These are phyloP conservation scores for Penicillium fimorum DNA, from an alignment of 495 filamentous ascomycete species.

Conservation along the genomic window DNA sequence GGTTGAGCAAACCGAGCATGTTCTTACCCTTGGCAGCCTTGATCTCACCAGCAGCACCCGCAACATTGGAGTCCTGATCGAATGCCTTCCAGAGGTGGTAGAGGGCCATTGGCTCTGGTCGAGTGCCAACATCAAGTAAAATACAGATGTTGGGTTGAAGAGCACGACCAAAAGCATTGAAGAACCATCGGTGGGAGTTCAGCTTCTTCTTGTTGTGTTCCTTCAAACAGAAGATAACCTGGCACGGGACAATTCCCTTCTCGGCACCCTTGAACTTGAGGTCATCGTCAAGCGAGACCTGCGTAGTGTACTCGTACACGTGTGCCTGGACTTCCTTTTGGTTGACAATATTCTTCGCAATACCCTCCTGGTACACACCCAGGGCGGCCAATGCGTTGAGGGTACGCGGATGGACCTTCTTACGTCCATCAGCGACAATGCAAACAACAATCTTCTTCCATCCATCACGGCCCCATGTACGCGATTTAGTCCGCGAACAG, in stretches of 20 bases:
- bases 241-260: constrained; percentile 97
- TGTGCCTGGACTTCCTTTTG: constrained; percentile 80
- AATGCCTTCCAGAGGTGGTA: constrained; percentile 99
- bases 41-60: constrained; percentile 95
- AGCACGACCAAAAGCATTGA: constrained; percentile 94
- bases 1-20: constrained; percentile 83
- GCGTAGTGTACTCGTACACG: constrained; percentile 98
- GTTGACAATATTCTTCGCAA: constrained; percentile 98
- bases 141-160: constrained; percentile 96
- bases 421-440: constrained; percentile 88
- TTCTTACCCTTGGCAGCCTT: constrained; percentile 89
- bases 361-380: constrained; percentile 98
- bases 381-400: constrained; percentile 95
- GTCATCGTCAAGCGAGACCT: constrained; percentile 92
- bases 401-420: constrained; percentile 91
- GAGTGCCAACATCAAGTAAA: constrained; percentile 91
- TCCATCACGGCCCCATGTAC: constrained; percentile 94
- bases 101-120: constrained; percentile 79
- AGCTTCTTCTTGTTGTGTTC: constrained; percentile 98
- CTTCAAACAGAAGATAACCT: constrained; percentile 98
- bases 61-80: constrained; percentile 93
- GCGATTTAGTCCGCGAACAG: constrained; percentile 84
- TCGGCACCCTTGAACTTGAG: constrained; percentile 98
- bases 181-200: constrained; percentile 99
- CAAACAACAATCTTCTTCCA: constrained; percentile 99